Conservation (phyloP, 257 asterid species). For the Coffea canephora region DNA sequence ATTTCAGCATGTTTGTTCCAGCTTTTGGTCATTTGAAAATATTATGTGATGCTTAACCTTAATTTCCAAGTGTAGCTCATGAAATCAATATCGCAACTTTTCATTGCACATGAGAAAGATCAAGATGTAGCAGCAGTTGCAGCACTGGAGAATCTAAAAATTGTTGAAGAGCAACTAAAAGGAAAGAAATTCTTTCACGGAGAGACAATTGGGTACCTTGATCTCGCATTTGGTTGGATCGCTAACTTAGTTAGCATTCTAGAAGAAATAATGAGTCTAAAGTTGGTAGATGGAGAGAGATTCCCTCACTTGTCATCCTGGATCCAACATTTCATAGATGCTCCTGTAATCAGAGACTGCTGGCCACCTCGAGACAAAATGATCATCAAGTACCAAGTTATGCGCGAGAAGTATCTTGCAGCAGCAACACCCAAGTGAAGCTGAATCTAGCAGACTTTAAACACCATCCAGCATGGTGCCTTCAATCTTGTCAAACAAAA, state of each 20-base stretch:
- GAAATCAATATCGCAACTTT: slow-evolving; percentile 36
- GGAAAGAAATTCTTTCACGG: slow-evolving; percentile 61
- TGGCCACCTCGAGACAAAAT: slow-evolving; percentile 64
- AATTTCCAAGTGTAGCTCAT: slow-evolving; percentile 34
- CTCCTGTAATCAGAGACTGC: slow-evolving; percentile 45
- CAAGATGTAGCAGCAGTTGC: slow-evolving; percentile 37
- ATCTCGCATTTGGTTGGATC: slow-evolving; percentile 57
- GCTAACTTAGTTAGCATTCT: slow-evolving; percentile 39
- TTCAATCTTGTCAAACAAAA: neutral
- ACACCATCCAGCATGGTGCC: neutral
- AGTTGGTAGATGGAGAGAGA: slow-evolving; percentile 37
- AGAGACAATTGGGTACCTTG: slow-evolving; percentile 55
- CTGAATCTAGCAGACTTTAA: neutral
- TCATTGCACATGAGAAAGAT: slow-evolving; percentile 36
- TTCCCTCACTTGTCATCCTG: slow-evolving; percentile 51
- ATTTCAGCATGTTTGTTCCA: neutral
- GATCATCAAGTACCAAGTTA: slow-evolving; percentile 43
- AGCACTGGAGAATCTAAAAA: slow-evolving; percentile 34
- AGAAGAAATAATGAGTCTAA: slow-evolving; percentile 41
- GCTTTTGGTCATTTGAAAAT: neutral
- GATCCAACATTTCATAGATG: slow-evolving; percentile 42
- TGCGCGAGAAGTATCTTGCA: slow-evolving; percentile 32
- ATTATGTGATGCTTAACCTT: neutral
- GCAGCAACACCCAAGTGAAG: slow-evolving; percentile 30
- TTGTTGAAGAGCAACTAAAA: slow-evolving; percentile 46